Evolutionary conservation across 768 basidiomycete genomes (phyloP), one percentile per base, ranked within the genome.

Genomic region (Collybiopsis confluens): DNA sequence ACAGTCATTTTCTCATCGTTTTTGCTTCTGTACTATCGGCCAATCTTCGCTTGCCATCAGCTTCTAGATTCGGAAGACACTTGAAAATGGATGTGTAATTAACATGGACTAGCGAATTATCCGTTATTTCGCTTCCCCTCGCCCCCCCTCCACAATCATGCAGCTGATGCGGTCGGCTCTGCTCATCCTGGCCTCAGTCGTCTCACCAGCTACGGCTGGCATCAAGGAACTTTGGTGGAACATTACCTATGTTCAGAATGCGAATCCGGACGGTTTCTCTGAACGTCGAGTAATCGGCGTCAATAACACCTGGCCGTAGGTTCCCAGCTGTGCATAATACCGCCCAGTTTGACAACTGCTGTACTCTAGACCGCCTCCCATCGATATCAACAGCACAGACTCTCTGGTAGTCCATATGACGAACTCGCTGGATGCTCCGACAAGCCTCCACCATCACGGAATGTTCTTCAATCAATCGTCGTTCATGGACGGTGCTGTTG

Each of bases 251-350:
- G 85, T 91, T 51, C 68, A 84, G 24, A 69, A 83, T 56, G 88
- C 80, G 43, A 91, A 86, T 68, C 96, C 96, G 2, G 93, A 96
- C 64, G 91, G 89, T 4, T 80, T 93, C 48, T 80, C 72, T 48
- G 73, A 82, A 11, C 84, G 95, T 45, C 75, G 84, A 8, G 92
- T 83, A 46, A 82, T 97, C 46, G 94, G 94, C 50, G 83, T 97
- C 47, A 98, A 98, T 64, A 82, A 84, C 18, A 88, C 90, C 4
- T 98, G 95, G 96, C 95, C 95, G 87, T 94, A 68, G 66, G 92
- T 75, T 18, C 46, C 49, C 15, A n/a, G n/a, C n/a, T n/a, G n/a
- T 37, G 51, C 44, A 18, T 7, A 18, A 9, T 36, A 11, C 36
- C 28, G 23, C 35, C 43, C 23, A 37, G 27, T 40, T 44, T 36